A percentile compares a stretch with the other conserved stretches of the same genome.
Conservation (phyloP, 2,329 filamentous ascomycete species). For the Phialophora tarda region DNA sequence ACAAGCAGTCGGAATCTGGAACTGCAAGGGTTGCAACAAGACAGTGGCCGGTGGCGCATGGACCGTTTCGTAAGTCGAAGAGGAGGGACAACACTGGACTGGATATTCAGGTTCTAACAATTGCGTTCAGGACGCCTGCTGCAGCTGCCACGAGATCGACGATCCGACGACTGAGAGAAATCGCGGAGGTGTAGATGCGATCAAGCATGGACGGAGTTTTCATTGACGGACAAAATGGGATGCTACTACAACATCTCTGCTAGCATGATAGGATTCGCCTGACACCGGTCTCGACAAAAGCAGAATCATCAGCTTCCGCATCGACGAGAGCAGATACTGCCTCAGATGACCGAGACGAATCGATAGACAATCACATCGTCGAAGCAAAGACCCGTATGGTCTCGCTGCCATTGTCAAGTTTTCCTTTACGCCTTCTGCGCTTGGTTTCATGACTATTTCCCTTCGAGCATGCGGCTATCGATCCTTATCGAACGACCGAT, state of each 20-base stretch:
- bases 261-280: conserved; percentile 23
- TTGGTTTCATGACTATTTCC: conserved; percentile 6
- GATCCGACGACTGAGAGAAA: conserved; percentile 95
- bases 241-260: conserved; percentile 25
- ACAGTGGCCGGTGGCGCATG: conserved; percentile 92
- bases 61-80: conserved; percentile 84
- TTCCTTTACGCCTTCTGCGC: conserved; percentile 10
- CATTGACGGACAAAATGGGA: conserved; percentile 14
- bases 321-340: conserved; percentile 30
- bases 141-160: conserved; percentile 94
- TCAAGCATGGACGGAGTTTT: conserved; percentile 36
- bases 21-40: conserved; percentile 96
- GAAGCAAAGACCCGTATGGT: conserved; percentile 15
- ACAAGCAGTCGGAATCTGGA: conserved; percentile 92
- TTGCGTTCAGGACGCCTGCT: conserved; percentile 74
- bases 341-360: conserved; percentile 27
- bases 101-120: conserved; percentile 15
- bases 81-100: not conserved
- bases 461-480: conserved; percentile 13
- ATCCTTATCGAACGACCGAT: not conserved
- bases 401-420: conserved; percentile 8
- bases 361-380: conserved; percentile 39
- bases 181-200: conserved; percentile 74
- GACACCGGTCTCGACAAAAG: conserved; percentile 24
- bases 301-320: conserved; percentile 28